Evolutionary conservation across 202 grass and related monocot species (phyloP), one percentile per base, ranked within the genome.

Genomic region (Carex arenaria): DNA sequence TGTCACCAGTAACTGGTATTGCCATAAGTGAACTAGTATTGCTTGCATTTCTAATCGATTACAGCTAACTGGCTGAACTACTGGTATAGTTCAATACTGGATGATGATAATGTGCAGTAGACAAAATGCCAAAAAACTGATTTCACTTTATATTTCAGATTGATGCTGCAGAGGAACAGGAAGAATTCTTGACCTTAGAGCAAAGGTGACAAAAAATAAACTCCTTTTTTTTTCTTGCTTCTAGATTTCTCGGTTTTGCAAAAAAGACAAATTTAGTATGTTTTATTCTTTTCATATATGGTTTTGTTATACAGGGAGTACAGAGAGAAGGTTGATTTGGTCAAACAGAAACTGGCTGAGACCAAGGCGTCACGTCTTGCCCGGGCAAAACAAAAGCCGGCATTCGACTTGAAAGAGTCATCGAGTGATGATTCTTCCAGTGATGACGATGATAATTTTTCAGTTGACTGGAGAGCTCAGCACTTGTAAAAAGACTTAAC

Each of bases 391-490:
- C 87, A 90, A 83, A 91, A 85, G 65, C 78, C 93, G 10, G 65
- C 84, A 12, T 86, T 86, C 18, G 57, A 93, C 85, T 84, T 61
- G 7, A 88, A 57, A 6, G 91, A 92, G 34, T 93, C 89, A 4
- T 95, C 87, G 55, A 92, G 88, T 28, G 91, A 92, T 15, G 87
- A 91, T 75, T 92, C 93, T 17, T 91, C 89, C 32, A 12, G 90
- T 90, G 88, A 88, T 26, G 83, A 88, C 43, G 79, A 10, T 51
- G 85, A 81, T 45, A 85, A 93, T 80, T 95, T 95, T 89, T 86
- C 88, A 14, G 91, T 99, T 65, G 91, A 99, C 59, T 99, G 96
- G 96, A 94, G 96, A 85, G 96, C 93, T 9, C 96, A 99, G 4
- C 91, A 99, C 86, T 85, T 96, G 85, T 92, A 95, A 92, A 89